phyloP scores from a whole-genome alignment of 176 grass and related monocot genomes.

The Tillandsia fasciculata region DNA sequence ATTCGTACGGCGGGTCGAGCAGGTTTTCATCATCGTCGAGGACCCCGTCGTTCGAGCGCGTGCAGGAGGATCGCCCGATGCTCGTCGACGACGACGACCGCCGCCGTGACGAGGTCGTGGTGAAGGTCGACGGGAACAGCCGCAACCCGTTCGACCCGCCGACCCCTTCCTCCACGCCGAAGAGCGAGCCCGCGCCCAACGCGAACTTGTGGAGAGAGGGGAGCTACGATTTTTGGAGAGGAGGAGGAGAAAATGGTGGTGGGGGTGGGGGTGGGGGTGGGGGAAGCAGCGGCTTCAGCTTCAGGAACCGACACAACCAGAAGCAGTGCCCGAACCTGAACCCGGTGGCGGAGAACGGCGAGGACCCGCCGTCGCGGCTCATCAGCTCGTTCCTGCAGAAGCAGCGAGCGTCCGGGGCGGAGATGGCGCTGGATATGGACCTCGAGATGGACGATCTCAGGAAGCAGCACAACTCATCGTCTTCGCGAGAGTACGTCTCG shows the following conservation, averaged over 20 bases:
- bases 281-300: slow-evolving; percentile 38
- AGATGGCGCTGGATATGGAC: slow-evolving; percentile 52
- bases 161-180: background rate
- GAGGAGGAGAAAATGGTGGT: background rate
- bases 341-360: slow-evolving; percentile 20
- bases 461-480: slow-evolving; percentile 12
- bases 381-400: slow-evolving; percentile 68
- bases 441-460: slow-evolving; percentile 59
- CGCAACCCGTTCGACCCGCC: slow-evolving; percentile 10
- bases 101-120: slow-evolving; percentile 50
- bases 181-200: too few relatives aligned
- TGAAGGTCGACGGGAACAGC: slow-evolving; percentile 56
- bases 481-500: slow-evolving; percentile 52
- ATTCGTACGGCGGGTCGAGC: background rate
- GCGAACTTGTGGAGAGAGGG: slow-evolving; percentile 25
- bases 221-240: slow-evolving; percentile 39
- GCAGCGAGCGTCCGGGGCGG: slow-evolving; percentile 42
- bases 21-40: slow-evolving; percentile 2
- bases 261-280: background rate
- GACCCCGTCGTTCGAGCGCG: slow-evolving; percentile 11
- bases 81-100: slow-evolving; percentile 5
- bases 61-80: slow-evolving; percentile 25
- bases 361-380: slow-evolving; percentile 63
- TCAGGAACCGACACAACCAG: slow-evolving; percentile 23
- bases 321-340: slow-evolving; percentile 10